These are phyloP conservation scores for Penicillium glabrum DNA, from an alignment of 2,329 filamentous ascomycete species.

Conservation along the genomic window DNA sequence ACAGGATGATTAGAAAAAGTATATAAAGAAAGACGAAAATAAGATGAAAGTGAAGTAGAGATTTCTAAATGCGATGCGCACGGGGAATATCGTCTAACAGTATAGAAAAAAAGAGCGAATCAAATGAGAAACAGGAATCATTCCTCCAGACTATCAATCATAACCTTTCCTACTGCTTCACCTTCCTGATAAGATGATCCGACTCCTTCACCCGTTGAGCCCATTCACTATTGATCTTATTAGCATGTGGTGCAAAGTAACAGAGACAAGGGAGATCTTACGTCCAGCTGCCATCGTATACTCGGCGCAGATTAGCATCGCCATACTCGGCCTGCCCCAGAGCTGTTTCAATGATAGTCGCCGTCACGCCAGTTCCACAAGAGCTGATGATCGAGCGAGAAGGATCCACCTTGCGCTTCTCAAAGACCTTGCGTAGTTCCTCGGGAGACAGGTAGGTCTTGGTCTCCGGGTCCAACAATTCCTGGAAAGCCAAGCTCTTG, in stretches of 20 bases:
- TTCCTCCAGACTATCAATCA: neutral
- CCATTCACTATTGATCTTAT: constrained; percentile 45
- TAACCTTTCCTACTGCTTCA: constrained; percentile 14
- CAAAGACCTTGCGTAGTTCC: constrained; percentile 73
- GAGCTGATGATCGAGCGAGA: constrained; percentile 79
- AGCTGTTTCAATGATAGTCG: constrained; percentile 85
- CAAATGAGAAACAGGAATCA: neutral
- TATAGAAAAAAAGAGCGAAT: neutral
- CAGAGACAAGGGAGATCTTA: constrained; percentile 53
- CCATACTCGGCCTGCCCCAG: constrained; percentile 76
- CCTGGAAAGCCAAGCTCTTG: constrained; percentile 75
- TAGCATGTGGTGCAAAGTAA: neutral
- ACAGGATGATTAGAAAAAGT: neutral
- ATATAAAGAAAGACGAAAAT: neutral
- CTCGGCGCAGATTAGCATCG: constrained; percentile 62
- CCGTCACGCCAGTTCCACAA: constrained; percentile 93
- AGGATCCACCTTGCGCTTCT: constrained; percentile 75
- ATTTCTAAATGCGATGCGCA: neutral
- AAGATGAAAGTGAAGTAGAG: neutral
- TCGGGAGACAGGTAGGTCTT: constrained; percentile 75
- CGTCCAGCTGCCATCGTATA: constrained; percentile 99
- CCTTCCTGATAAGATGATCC: constrained; percentile 48
- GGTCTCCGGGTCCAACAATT: constrained; percentile 77
- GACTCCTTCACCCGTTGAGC: constrained; percentile 49
- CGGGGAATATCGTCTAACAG: neutral